Evolutionary conservation across 164 flowering plant genomes (phyloP), one percentile per base, ranked within the genome.

Genomic region (Umbilicus rupestris): DNA sequence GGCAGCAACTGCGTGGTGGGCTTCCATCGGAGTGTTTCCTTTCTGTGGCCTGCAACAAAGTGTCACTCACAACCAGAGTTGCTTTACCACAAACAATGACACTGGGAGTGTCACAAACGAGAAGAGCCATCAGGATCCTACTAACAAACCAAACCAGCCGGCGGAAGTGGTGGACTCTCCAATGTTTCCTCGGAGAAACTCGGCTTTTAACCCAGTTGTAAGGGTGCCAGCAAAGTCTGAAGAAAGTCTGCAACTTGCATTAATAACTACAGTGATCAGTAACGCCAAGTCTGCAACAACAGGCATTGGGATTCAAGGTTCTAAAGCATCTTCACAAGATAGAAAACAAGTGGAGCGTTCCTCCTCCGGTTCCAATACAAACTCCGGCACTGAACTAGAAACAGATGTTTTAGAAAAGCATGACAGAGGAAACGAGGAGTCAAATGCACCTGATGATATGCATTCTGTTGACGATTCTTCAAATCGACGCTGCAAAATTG

Each of bases 1-100:
- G 20, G 96, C 98, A 66, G 97, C 98, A 68, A 78, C 94, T 63
- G 98, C 98, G 69, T 90, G 98, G 98, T 93, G 98, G 98, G 88
- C 96, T 47, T 78, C 97, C 58, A 87, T 90, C 68, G 98, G 97
- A 30, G 64, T 87, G 60, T 72, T 93, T 57, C 96, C 96, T 20
- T 39, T 85, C 46, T 86, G 87, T 71, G 74, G 84, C 49, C 49
- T 4, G 15, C 49, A 45, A 45, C 49, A 15, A 45, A 45, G 49
- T 70, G 86, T 88, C 60, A 71, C 75, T 67, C 85, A 80, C 66
- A 31, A 82, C 44, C 85, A 80, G 66, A 37, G 82, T 46, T 77
- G 83, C 41, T 84, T 83, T 72, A 47, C 79, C 63, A 73, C 49
- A 45, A 17, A 15, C 49, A 45, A 45, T 45, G 49, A 73, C 46